Evolutionary conservation across 2,329 filamentous ascomycete genomes (phyloP), one percentile per base, ranked within the genome.

Genomic region (Fusarium equiseti): DNA sequence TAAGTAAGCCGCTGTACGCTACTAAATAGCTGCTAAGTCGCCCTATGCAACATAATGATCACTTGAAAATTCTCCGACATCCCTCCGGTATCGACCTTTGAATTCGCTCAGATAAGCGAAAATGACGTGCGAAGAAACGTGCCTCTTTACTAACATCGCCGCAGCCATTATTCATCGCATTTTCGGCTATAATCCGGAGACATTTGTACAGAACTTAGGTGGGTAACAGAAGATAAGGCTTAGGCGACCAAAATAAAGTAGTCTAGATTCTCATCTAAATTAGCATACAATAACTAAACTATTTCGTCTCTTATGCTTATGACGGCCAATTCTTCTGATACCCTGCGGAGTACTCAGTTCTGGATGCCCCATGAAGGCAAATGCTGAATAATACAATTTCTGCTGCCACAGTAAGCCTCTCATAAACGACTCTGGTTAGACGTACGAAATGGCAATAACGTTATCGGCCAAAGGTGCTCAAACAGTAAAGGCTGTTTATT

Each of bases 371-470:
- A 16, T 7, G 22, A 26, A 52, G 50, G 32, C 50, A 13, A 24
- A 32, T 31, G 65, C 65, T 68, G 59, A 68, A 69, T 68, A 69
- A 68, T 61, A 29, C 13, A 65, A 35, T 10, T n/a, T 11, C 18
- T 40, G 18, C 35, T 12, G 20, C n/a, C 27, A 40, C 38, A 12
- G 10, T 12, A 8, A 35, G 29, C 22, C 55, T 18, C 29, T 62
- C 18, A 11, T 22, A 20, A 35, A 43, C 27, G 10, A 15, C 35
- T 38, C 15, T 35, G 26, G 20, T 20, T 20, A 20, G 20, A 20
- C 20, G 20, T 20, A 20, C 20, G 20, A 20, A 20, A 20, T 20
- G 20, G 20, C 20, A 20, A 20, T 20, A 20, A 20, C 20, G 20
- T 20, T 20, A 20, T 20, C 20, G 20, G 20, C 20, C 20, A 38